Evolutionary conservation across 345 rosid genomes (phyloP).

Genomic region (Populus tremula): DNA sequence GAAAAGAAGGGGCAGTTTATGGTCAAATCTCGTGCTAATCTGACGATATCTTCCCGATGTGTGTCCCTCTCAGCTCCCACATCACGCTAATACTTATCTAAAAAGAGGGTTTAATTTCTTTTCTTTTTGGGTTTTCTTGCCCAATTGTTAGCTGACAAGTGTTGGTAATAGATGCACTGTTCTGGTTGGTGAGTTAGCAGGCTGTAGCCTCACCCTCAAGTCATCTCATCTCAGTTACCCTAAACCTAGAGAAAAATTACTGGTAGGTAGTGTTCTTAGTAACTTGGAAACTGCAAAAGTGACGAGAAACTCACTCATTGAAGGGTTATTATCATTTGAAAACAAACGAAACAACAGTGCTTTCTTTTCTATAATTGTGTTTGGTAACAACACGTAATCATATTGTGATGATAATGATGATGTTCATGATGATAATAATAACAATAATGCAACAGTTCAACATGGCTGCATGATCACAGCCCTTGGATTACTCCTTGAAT

Average conservation of each 20-base stretch:
- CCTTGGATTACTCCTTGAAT: conserved; percentile 4
- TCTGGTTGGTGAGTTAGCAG: conserved; percentile 27
- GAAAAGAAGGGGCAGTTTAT: neutral
- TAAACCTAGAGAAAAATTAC: neutral
- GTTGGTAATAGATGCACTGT: neutral
- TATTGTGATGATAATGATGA: conserved; percentile 16
- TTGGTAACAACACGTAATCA: conserved; percentile 29
- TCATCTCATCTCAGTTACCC: neutral
- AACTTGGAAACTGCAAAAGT: conserved; percentile 12
- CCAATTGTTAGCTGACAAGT: conserved; percentile 1
- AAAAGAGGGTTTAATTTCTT: neutral
- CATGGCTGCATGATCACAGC: conserved; percentile 25
- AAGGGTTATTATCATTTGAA: conserved; percentile 16
- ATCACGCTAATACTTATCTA: conserved; percentile 9
- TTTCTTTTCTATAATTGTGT: conserved; percentile 21
- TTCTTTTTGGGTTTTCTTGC: neutral
- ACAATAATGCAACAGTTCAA: neutral
- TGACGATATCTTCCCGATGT: conserved; percentile 18
- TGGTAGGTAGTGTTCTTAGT: neutral
- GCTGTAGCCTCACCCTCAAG: neutral
- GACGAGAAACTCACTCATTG: neutral
- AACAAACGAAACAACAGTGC: conserved; percentile 18
- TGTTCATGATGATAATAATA: conserved; percentile 17
- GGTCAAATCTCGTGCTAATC: conserved; percentile 43
- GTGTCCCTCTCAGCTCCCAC: conserved; percentile 20